Conservation (phyloP, 257 asterid species). For the Penstemon newberryi region DNA sequence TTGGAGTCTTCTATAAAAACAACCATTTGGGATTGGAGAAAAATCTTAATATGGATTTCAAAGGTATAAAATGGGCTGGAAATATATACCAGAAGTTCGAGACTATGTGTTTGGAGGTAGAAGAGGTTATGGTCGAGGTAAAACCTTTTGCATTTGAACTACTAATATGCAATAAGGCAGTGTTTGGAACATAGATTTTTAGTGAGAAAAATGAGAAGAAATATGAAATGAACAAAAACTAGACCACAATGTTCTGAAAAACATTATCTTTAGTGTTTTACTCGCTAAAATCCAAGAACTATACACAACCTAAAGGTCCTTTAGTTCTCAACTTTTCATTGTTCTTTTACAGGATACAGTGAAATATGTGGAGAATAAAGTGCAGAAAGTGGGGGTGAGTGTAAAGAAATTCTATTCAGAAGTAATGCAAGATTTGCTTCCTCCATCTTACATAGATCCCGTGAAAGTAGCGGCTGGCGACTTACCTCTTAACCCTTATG, state of each 20-base stretch:
- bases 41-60: slow-evolving; percentile 54
- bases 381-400: slow-evolving; percentile 65
- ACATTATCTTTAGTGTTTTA: no score
- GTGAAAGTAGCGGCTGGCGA: slow-evolving; percentile 54
- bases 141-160: slow-evolving; percentile 1
- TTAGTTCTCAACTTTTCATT: not conserved
- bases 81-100: slow-evolving; percentile 67
- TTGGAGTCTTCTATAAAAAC: slow-evolving; percentile 9
- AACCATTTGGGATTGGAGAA: slow-evolving; percentile 14
- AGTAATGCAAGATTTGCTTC: slow-evolving; percentile 67
- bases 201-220: not conserved
- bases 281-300: no score
- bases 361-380: slow-evolving; percentile 74
- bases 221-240: not conserved
- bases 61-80: slow-evolving; percentile 80
- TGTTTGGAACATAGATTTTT: no score
- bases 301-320: not conserved
- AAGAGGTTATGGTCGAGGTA: slow-evolving; percentile 81
- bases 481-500: slow-evolving; percentile 46
- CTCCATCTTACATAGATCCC: slow-evolving; percentile 47
- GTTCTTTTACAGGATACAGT: slow-evolving; percentile 60
- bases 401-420: slow-evolving; percentile 78
- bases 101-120: slow-evolving; percentile 80
- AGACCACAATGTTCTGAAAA: no score
- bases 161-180: not conserved